phyloP scores from a whole-genome alignment of 1,284 basidiomycete genomes.

The Phlebopus sp. region DNA sequence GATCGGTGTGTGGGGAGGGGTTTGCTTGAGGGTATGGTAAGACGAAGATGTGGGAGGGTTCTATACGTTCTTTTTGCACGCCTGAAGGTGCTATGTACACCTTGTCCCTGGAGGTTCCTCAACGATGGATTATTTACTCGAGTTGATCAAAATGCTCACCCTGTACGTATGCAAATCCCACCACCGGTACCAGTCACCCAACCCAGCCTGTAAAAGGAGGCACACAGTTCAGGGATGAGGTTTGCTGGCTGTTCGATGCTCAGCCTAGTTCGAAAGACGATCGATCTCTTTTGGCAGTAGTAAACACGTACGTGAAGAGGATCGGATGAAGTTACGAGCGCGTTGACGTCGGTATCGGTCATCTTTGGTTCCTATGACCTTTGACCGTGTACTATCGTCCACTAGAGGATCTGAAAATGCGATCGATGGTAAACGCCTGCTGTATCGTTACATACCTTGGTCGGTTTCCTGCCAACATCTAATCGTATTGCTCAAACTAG shows the following conservation, averaged over 20 bases:
- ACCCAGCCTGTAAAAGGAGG: constrained; percentile 57
- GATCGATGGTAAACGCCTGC: no score
- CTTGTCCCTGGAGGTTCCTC: constrained; percentile 52
- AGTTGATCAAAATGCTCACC: constrained; percentile 52
- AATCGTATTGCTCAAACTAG: no score
- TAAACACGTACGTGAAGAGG: constrained; percentile 46
- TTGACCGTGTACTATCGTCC: not conserved
- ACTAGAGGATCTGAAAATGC: no score
- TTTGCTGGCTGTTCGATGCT: constrained; percentile 63
- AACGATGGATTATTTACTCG: no score
- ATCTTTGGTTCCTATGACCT: constrained; percentile 8
- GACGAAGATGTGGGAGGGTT: constrained; percentile 79
- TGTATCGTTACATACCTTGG: no score
- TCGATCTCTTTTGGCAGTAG: not conserved
- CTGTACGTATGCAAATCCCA: constrained; percentile 68
- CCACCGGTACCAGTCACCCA: constrained; percentile 66
- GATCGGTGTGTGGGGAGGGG: constrained; percentile 60
- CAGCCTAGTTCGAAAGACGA: constrained; percentile 3
- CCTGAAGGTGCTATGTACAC: constrained; percentile 87
- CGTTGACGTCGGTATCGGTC: constrained; percentile 16
- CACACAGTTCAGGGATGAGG: constrained; percentile 75
- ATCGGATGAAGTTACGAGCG: constrained; percentile 34
- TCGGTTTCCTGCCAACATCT: no score
- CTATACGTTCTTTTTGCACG: constrained; percentile 85
- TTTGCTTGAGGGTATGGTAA: constrained; percentile 70